Conservation (phyloP, 1,284 basidiomycete species). For the Garcileccinum viscosum region DNA sequence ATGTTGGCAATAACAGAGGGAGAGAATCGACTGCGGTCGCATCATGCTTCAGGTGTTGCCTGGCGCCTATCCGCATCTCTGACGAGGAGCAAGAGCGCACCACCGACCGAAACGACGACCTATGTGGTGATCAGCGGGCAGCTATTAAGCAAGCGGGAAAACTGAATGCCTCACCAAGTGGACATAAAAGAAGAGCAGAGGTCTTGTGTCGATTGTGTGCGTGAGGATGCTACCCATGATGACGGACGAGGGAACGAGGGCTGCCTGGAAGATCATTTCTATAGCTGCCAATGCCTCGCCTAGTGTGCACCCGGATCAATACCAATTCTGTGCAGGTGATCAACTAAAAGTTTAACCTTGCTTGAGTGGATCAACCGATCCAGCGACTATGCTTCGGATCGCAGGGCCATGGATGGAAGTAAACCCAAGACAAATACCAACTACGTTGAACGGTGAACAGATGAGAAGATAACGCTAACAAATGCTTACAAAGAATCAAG, state of each 20-base stretch:
- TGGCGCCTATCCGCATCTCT: constrained; percentile 27
- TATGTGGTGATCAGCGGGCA: constrained; percentile 8
- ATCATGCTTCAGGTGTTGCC: constrained; percentile 7
- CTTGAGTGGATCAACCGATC: constrained; percentile 39
- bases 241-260: constrained; percentile 28
- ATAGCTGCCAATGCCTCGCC: constrained; percentile 41
- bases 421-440: constrained; percentile 30
- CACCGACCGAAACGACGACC: constrained; percentile 19
- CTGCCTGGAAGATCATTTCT: constrained; percentile 39
- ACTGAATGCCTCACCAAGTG: constrained; percentile 21
- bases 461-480: not conserved
- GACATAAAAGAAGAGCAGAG: constrained; percentile 31
- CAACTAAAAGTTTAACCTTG: constrained; percentile 31
- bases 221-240: constrained; percentile 33
- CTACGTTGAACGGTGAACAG: constrained; percentile 10
- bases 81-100: constrained; percentile 26
- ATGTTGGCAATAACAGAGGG: not conserved
- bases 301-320: constrained; percentile 12
- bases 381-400: constrained; percentile 35
- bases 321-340: not conserved
- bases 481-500: constrained; percentile 23
- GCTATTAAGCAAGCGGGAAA: not conserved
- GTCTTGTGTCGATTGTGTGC: constrained; percentile 22
- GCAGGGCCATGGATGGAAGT: constrained; percentile 25
- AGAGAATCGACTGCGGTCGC: not conserved